phyloP scores from a whole-genome alignment of 805 yeast species.

The Teunomyces cretensis region DNA sequence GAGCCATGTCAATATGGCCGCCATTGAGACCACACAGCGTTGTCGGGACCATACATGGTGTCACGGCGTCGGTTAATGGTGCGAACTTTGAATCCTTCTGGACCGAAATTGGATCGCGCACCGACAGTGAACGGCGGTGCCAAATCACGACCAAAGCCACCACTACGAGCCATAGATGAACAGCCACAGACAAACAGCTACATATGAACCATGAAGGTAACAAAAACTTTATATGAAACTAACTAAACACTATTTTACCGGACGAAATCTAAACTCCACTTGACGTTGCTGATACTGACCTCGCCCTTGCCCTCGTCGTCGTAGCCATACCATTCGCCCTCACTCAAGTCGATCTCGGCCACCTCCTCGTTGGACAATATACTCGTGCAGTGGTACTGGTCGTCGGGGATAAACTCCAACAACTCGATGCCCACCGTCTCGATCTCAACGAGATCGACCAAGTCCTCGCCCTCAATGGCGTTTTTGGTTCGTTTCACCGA shows the following conservation, averaged over 20 bases:
- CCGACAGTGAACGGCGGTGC: no score
- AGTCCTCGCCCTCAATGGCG: not conserved
- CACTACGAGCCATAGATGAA: no score
- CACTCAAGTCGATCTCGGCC: slow-evolving; percentile 6
- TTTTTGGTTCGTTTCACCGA: not conserved
- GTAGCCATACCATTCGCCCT: slow-evolving; percentile 4
- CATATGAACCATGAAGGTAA: no score
- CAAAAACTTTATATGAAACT: not conserved
- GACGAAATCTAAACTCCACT: slow-evolving; percentile 3
- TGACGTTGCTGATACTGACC: slow-evolving; percentile 1
- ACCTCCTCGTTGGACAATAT: not conserved
- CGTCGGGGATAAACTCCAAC: slow-evolving; percentile 6
- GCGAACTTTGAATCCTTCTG: no score
- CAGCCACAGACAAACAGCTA: no score
- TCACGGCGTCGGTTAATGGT: no score
- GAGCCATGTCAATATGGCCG: no score
- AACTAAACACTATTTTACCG: not conserved
- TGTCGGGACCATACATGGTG: no score
- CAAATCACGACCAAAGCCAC: no score
- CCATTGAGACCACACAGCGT: no score
- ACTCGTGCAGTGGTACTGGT: slow-evolving; percentile 6
- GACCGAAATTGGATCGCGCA: no score
- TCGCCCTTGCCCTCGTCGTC: slow-evolving; percentile 4
- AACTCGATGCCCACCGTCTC: slow-evolving; percentile 5
- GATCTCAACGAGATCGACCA: slow-evolving; percentile 3